Percentiles rank a stretch among this genome's conserved stretches.
Evolutionary conservation across 139 green algal species (phyloP).

Genomic region (Micractinium sp.): DNA sequence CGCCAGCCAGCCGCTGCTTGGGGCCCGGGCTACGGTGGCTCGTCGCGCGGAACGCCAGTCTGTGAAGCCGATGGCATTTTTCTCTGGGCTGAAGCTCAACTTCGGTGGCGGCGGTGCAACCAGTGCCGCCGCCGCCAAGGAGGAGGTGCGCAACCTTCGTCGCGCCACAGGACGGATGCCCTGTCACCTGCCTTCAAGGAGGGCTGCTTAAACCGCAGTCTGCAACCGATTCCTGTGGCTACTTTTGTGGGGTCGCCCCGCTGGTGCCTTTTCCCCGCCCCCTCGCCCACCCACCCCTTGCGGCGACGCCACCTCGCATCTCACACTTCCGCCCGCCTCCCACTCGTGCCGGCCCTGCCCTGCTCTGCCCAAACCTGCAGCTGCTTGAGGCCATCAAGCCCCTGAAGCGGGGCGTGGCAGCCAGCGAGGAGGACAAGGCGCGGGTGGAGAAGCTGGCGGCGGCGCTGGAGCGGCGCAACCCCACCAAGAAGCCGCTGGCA

Average conservation of each 20-base stretch:
- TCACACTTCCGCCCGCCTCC: too few species aligned
- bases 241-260: too few species aligned
- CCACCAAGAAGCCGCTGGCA: constrained; percentile 66
- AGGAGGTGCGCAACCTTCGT: neutral
- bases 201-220: neutral
- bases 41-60: neutral
- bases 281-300: too few species aligned
- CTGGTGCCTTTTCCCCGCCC: too few species aligned
- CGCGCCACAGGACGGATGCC: neutral
- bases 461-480: constrained; percentile 78
- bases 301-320: too few species aligned
- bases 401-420: constrained; percentile 59
- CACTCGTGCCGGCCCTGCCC: too few species aligned
- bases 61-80: neutral
- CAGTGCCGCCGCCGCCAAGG: constrained; percentile 12
- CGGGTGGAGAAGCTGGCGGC: constrained; percentile 62
- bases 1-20: neutral
- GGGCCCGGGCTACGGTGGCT: neutral
- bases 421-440: constrained; percentile 57
- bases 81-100: neutral
- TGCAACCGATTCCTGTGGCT: too few species aligned
- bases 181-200: neutral
- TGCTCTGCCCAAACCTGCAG: constrained; percentile 30
- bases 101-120: neutral
- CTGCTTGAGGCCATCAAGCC: constrained; percentile 66